These are phyloP conservation scores for Cichorium intybus DNA, from an alignment of 140 eudicot genomes.

Conservation along the genomic window DNA sequence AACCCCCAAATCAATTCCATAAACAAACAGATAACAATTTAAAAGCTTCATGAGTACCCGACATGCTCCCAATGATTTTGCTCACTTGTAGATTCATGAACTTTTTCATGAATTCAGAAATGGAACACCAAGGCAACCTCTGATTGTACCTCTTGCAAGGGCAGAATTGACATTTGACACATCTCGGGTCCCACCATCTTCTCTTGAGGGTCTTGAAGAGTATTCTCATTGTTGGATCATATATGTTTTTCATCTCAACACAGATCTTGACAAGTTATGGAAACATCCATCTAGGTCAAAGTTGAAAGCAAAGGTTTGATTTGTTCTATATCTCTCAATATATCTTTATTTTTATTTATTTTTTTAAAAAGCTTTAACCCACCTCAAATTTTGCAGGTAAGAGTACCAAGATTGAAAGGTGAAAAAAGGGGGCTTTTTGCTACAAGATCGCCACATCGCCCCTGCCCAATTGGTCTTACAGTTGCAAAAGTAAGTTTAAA, in stretches of 20 bases:
- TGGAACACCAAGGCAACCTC: constrained; percentile 97
- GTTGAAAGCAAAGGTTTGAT: constrained; percentile 82
- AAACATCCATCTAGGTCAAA: constrained; percentile 78
- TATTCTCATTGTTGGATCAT: constrained; percentile 96
- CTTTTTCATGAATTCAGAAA: constrained; percentile 42
- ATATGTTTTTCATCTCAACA: constrained; percentile 90
- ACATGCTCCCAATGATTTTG: neutral
- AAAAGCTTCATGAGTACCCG: neutral
- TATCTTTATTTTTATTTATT: too few relatives aligned
- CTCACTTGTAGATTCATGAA: too few relatives aligned
- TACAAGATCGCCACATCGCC: constrained; percentile 98
- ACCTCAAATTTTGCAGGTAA: constrained; percentile 48
- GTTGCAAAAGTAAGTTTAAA: constrained; percentile 71
- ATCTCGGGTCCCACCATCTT: constrained; percentile 80
- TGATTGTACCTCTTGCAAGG: constrained; percentile 92
- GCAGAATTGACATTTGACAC: constrained; percentile 70
- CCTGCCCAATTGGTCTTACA: constrained; percentile 94
- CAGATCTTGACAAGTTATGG: constrained; percentile 93
- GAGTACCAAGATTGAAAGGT: constrained; percentile 91
- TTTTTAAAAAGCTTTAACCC: neutral
- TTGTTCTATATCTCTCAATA: constrained; percentile 5
- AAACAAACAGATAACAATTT: neutral
- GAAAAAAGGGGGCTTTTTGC: constrained; percentile 91
- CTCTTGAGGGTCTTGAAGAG: constrained; percentile 90
- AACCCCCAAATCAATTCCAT: neutral